phyloP scores from a whole-genome alignment of 306 rosid species.

The Datisca glomerata region DNA sequence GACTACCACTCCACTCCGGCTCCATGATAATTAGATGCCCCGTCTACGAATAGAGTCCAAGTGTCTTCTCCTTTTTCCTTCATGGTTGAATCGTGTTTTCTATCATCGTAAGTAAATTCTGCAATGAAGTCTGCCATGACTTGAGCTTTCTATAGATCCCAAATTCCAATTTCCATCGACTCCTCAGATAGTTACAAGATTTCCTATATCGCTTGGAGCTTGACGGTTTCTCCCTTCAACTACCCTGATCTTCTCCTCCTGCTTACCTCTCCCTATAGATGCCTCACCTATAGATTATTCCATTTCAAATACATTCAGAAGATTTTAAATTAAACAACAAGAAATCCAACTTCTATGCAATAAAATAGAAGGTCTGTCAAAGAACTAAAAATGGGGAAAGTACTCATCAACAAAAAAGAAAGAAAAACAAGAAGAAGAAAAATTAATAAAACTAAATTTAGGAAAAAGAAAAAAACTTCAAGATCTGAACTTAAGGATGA shows the following conservation, averaged over 20 bases:
- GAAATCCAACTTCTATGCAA: not conserved
- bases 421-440: not conserved
- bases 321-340: not conserved
- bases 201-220: conserved; percentile 76
- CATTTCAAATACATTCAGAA: too few relatives aligned
- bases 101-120: too few relatives aligned
- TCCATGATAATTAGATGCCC: too few relatives aligned
- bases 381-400: not conserved
- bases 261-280: conserved; percentile 37
- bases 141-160: too few relatives aligned
- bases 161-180: conserved; percentile 48
- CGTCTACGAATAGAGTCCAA: too few relatives aligned
- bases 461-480: not conserved
- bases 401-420: not conserved
- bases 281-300: conserved; percentile 63
- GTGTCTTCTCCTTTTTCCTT: too few relatives aligned
- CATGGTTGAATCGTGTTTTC: too few relatives aligned
- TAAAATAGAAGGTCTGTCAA: not conserved
- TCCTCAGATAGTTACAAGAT: conserved; percentile 32
- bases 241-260: conserved; percentile 37
- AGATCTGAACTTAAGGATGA: not conserved
- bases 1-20: too few relatives aligned
- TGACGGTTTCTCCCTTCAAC: conserved; percentile 43
- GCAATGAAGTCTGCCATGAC: too few relatives aligned
- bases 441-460: not conserved